phyloP scores from a whole-genome alignment of 306 rosid species.

The Prunus padus region DNA sequence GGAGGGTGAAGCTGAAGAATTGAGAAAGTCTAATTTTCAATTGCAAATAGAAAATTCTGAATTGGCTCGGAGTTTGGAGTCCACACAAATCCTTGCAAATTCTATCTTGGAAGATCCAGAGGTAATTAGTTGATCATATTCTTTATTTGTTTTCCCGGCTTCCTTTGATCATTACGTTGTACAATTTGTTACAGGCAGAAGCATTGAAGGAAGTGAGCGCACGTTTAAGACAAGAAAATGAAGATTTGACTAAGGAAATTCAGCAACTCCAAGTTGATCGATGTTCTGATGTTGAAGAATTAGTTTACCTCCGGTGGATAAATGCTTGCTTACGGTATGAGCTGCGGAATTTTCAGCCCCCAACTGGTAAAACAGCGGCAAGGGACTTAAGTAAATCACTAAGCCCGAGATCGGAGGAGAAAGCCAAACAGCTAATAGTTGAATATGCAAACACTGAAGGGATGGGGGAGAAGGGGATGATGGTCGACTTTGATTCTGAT shows the following conservation, averaged over 20 bases:
- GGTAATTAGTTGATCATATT: conserved; percentile 37
- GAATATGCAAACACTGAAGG: conserved; percentile 72
- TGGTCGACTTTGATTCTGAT: conserved; percentile 59
- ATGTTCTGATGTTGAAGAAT: conserved; percentile 71
- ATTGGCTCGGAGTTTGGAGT: conserved; percentile 64
- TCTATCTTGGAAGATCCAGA: conserved; percentile 62
- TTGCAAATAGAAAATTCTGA: conserved; percentile 64
- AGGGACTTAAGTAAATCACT: conserved; percentile 76
- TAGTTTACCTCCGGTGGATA: conserved; percentile 86
- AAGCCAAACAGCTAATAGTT: conserved; percentile 78
- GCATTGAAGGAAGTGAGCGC: conserved; percentile 45
- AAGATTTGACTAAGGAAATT: conserved; percentile 44
- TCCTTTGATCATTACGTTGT: background rate
- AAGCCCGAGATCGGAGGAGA: conserved; percentile 80
- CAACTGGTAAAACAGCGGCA: conserved; percentile 71
- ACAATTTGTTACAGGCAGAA: conserved; percentile 45
- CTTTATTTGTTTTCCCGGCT: background rate
- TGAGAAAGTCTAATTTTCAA: conserved; percentile 49
- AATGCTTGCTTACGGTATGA: conserved; percentile 93
- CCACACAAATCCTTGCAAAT: conserved; percentile 78
- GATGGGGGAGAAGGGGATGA: conserved; percentile 30
- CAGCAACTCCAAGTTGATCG: conserved; percentile 62
- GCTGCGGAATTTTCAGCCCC: conserved; percentile 60
- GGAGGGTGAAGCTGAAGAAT: conserved; percentile 55
- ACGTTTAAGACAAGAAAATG: conserved; percentile 47